Evolutionary conservation across 2,329 filamentous ascomycete species (phyloP).

Genomic region (Fonsecaea multimorphosa): DNA sequence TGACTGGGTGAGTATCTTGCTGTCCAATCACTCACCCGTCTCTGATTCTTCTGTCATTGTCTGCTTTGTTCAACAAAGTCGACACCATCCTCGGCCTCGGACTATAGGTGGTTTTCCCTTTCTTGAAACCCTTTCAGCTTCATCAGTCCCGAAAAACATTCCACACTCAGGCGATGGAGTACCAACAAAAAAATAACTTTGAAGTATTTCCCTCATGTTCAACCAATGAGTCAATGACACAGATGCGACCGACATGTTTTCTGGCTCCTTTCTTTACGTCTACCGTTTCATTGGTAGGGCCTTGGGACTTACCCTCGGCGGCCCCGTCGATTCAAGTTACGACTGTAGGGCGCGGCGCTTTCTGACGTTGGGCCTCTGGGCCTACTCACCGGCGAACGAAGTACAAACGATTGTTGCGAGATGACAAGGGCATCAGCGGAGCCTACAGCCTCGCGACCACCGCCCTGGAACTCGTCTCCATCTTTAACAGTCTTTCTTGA

Average conservation of each 20-base stretch:
- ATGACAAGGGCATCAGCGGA: slow-evolving; percentile 6
- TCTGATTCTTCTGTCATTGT: background rate
- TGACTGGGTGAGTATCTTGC: background rate
- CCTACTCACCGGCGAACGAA: slow-evolving; percentile 10
- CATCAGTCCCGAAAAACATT: background rate
- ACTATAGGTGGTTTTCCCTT: background rate
- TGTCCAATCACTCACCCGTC: background rate
- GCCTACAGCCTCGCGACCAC: slow-evolving; percentile 18
- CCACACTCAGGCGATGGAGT: background rate
- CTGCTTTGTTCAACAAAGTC: background rate
- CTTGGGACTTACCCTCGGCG: slow-evolving; percentile 6
- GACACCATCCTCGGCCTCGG: background rate
- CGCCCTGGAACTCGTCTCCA: slow-evolving; percentile 1
- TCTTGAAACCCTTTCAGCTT: slow-evolving; percentile 2
- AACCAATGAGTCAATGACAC: background rate
- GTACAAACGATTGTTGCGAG: slow-evolving; percentile 14
- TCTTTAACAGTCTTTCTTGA: slow-evolving; percentile 9
- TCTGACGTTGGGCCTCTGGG: slow-evolving; percentile 10
- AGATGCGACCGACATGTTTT: background rate
- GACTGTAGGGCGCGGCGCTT: slow-evolving; percentile 4
- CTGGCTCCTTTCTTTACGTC: background rate
- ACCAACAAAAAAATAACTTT: background rate
- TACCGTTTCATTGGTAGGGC: slow-evolving; percentile 5
- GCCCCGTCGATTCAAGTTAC: slow-evolving; percentile 17
- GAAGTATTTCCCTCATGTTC: background rate